phyloP scores from a whole-genome alignment of 192 early-diverging fungal genomes.

The Podila horticola region DNA sequence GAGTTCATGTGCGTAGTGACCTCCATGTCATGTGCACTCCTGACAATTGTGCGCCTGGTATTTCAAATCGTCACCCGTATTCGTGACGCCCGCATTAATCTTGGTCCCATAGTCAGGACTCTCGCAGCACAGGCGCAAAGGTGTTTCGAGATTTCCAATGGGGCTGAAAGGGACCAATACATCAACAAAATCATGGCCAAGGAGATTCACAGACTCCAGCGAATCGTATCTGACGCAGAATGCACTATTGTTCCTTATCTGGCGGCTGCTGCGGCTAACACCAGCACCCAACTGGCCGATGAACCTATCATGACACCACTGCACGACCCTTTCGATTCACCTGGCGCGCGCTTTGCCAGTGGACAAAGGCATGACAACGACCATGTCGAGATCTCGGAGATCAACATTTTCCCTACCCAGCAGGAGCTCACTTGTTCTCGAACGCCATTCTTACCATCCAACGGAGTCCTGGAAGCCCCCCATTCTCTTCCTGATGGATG shows the following conservation, averaged over 20 bases:
- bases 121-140: neutral
- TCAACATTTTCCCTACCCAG: constrained; percentile 64
- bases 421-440: constrained; percentile 54
- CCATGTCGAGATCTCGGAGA: constrained; percentile 47
- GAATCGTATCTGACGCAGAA: constrained; percentile 19
- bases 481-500: constrained; percentile 60
- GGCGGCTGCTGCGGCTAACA: neutral
- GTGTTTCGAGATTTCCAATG: neutral
- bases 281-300: neutral
- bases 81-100: constrained; percentile 22
- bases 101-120: constrained; percentile 5
- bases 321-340: constrained; percentile 16
- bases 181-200: constrained; percentile 12
- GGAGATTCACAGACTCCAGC: constrained; percentile 13
- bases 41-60: constrained; percentile 43
- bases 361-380: constrained; percentile 69
- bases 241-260: neutral
- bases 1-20: constrained; percentile 9
- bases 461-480: constrained; percentile 43
- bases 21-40: constrained; percentile 27
- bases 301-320: constrained; percentile 8
- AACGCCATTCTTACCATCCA: constrained; percentile 60
- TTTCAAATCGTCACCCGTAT: constrained; percentile 47
- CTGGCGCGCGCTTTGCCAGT: constrained; percentile 44
- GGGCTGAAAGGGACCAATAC: constrained; percentile 3